Conservation (phyloP, 2,329 filamentous ascomycete species). For the Ophiocordyceps polyrhachis-furcata region DNA sequence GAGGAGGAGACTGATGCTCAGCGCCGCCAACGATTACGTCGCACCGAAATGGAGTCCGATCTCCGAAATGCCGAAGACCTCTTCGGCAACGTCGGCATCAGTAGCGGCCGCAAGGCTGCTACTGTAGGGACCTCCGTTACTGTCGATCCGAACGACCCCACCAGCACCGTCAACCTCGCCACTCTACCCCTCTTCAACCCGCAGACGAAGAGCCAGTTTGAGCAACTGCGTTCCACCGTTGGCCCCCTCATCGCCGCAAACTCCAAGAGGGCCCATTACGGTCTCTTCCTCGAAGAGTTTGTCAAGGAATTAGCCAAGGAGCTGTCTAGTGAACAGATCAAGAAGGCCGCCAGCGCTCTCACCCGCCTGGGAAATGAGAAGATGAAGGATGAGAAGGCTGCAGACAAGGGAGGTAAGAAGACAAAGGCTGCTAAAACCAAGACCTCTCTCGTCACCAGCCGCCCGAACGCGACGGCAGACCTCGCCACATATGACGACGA, state of each 20-base stretch:
- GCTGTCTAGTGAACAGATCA: constrained; percentile 80
- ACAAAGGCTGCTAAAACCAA: constrained; percentile 93
- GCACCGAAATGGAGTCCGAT: constrained; percentile 73
- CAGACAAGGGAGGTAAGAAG: constrained; percentile 93
- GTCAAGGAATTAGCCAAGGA: constrained; percentile 74
- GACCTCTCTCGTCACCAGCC: constrained; percentile 52
- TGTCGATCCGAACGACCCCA: constrained; percentile 55
- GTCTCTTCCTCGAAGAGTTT: constrained; percentile 81
- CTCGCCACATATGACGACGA: constrained; percentile 65
- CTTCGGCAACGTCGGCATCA: constrained; percentile 58
- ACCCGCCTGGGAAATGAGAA: constrained; percentile 94
- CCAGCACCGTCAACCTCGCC: constrained; percentile 63
- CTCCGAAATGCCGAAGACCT: constrained; percentile 81
- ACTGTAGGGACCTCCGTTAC: constrained; percentile 46
- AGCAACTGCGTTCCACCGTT: constrained; percentile 58
- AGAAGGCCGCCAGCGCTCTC: constrained; percentile 77
- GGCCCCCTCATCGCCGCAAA: constrained; percentile 57
- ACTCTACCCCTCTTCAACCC: constrained; percentile 76
- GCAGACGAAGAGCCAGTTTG: constrained; percentile 70
- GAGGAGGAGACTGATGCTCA: constrained; percentile 58
- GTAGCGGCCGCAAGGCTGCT: constrained; percentile 46
- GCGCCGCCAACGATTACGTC: constrained; percentile 54
- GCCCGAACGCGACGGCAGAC: constrained; percentile 42
- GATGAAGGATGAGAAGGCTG: constrained; percentile 93
- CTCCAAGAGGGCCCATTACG: constrained; percentile 77